Base-by-base conservation (phyloP, 495 filamentous ascomycete genomes). In the Penicillium arizonense region DNA sequence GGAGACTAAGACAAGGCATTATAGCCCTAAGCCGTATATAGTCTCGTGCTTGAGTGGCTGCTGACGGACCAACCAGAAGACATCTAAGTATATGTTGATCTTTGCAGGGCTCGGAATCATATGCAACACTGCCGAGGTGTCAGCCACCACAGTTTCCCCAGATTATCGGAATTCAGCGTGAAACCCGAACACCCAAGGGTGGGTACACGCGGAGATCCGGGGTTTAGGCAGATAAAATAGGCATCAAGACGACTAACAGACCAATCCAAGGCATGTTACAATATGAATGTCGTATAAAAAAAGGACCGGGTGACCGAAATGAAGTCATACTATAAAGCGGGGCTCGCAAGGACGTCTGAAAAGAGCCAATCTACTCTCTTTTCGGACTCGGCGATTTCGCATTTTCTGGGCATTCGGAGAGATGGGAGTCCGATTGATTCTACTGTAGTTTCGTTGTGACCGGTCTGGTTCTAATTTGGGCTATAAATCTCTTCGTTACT, bases 321-420 rank as follows among this genome's bases (percentile, higher is more conserved):
- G 54, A 57, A 44, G 35, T 51, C 58, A 57, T 53, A 23, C 5
- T 30, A 21, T 33, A 24, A 33, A 50, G 64, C 60, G 67, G 67
- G 67, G 59, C 49, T 64, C 55, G 62, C 67, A 72, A 72, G 62
- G 35, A 59, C 53, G 44, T 46, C 66, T 63, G 24, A 41, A 69
- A 68, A 33, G 30, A 60, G 62, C 49, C 23, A 44, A 34, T 33
- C 43, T 44, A 23, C 18, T 53, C 30, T 40, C 7, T 12, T 36
- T 39, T 45, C 39, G 38, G 36, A 42, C 28, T 10, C 47, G 34
- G 40, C 3, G 26, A 11, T 14, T 14, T 18, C 28, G 38, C 9
- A 20, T 44, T 54, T 43, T 48, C 23, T 48, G 44, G 45, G 21
- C 24, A 47, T 42, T 36, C 43, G 50, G 44, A 43, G 16, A 23